These are phyloP conservation scores for Phalaenopsis aphrodite DNA, from an alignment of 106 monocot genomes.

Conservation along the genomic window DNA sequence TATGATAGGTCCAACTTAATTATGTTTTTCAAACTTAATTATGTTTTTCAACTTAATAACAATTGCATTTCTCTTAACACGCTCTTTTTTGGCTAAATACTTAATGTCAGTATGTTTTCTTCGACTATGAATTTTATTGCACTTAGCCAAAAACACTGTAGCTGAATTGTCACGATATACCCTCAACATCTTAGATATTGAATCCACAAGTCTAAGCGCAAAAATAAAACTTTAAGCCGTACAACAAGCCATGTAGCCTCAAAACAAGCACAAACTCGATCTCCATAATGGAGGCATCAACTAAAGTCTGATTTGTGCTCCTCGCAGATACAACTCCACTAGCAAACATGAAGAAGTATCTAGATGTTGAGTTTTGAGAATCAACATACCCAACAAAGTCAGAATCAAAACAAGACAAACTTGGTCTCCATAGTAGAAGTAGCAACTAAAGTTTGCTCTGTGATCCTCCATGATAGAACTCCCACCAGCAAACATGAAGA, in stretches of 20 bases:
- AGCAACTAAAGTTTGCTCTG: no score
- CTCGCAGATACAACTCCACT: conserved; percentile 1
- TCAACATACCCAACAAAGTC: conserved; percentile 7
- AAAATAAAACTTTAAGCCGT: not conserved
- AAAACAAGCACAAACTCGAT: conserved; percentile 14
- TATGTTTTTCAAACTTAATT: no score
- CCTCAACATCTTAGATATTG: not conserved
- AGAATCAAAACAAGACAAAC: not conserved
- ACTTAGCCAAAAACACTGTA: conserved; percentile 9
- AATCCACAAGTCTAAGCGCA: conserved; percentile 9
- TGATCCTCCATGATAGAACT: no score
- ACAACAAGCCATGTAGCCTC: conserved; percentile 5
- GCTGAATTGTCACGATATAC: conserved; percentile 10
- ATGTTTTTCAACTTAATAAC: no score
- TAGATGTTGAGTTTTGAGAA: conserved; percentile 9
- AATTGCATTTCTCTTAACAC: not conserved
- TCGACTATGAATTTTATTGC: conserved; percentile 9
- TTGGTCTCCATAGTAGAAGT: no score
- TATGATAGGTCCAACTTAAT: no score
- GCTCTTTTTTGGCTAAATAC: conserved; percentile 8
- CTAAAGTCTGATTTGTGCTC: not conserved
- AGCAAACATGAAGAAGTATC: not conserved
- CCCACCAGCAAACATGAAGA: no score
- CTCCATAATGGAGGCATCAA: conserved; percentile 8
- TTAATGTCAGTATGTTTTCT: conserved; percentile 15